Evolutionary conservation across 208 protist species (phyloP).

Genomic region (Trypanosoma melophagium): DNA sequence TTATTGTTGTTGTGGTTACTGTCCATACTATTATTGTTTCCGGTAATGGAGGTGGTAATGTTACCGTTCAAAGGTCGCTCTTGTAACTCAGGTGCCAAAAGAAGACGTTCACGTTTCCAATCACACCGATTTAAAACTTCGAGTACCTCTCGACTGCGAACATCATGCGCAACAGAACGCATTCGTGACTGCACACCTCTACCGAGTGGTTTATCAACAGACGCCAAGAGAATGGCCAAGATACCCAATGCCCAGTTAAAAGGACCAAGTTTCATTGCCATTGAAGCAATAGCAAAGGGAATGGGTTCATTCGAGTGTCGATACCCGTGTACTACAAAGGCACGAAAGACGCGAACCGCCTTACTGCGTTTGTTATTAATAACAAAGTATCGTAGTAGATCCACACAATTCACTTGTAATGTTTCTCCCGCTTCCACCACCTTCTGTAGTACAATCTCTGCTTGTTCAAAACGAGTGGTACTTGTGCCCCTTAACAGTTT

Average conservation of each 20-base stretch:
- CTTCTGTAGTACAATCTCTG: conserved; percentile 22
- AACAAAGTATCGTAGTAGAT: conserved; percentile 26
- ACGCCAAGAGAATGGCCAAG: conserved; percentile 49
- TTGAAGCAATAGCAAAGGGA: conserved; percentile 46
- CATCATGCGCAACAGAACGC: conserved; percentile 34
- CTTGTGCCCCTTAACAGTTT: conserved; percentile 19
- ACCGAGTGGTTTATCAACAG: conserved; percentile 31
- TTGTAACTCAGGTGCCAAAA: conserved; percentile 41
- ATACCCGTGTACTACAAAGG: conserved; percentile 26
- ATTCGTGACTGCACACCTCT: conserved; percentile 35
- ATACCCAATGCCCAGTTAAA: conserved; percentile 76
- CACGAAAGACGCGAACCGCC: conserved; percentile 26
- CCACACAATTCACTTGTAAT: conserved; percentile 18
- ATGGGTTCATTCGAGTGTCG: conserved; percentile 26
- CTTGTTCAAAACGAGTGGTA: conserved; percentile 18
- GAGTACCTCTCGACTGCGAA: conserved; percentile 37
- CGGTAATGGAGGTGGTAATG: neutral
- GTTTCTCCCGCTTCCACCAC: conserved; percentile 18
- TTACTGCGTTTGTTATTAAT: conserved; percentile 15
- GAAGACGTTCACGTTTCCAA: conserved; percentile 58
- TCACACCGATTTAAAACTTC: conserved; percentile 55
- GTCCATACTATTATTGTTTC: conserved; percentile 6
- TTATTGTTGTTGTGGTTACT: conserved; percentile 15
- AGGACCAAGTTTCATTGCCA: conserved; percentile 66
- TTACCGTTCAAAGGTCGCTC: neutral